Evolutionary conservation across 768 basidiomycete genomes (phyloP).

Genomic region (Russula ochroleuca): DNA sequence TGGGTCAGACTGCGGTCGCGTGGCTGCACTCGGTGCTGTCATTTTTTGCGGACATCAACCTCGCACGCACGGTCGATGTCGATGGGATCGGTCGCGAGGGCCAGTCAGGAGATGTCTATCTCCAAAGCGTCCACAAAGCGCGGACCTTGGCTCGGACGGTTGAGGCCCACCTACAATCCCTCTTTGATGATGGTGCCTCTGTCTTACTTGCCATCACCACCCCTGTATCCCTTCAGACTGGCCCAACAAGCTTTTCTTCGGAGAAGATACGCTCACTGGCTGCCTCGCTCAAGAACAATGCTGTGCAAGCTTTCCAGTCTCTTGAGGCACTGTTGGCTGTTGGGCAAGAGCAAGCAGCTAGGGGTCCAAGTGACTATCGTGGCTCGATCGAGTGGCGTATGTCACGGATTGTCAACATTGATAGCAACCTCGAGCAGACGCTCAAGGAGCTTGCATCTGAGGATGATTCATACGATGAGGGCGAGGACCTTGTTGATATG

Average conservation of each 20-base stretch:
- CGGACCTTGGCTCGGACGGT: constrained; percentile 62
- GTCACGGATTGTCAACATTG: constrained; percentile 62
- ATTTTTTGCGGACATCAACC: constrained; percentile 63
- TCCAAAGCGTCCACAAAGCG: constrained; percentile 64
- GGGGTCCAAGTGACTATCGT: constrained; percentile 65
- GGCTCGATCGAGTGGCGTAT: constrained; percentile 75
- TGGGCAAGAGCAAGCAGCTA: constrained; percentile 67
- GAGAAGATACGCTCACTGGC: constrained; percentile 39
- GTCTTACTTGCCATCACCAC: constrained; percentile 58
- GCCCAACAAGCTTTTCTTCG: constrained; percentile 6
- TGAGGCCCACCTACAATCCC: constrained; percentile 64
- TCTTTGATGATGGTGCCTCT: constrained; percentile 66
- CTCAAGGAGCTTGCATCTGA: constrained; percentile 35
- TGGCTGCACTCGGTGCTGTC: constrained; percentile 56
- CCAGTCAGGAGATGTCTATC: constrained; percentile 48
- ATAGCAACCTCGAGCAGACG: constrained; percentile 42
- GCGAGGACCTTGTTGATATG: constrained; percentile 56
- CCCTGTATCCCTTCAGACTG: constrained; percentile 29
- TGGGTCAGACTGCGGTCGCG: constrained; percentile 50
- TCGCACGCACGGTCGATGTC: constrained; percentile 79
- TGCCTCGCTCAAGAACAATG: constrained; percentile 52
- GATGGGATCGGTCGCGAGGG: constrained; percentile 60
- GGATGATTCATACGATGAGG: constrained; percentile 38
- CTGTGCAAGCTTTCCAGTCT: constrained; percentile 51
- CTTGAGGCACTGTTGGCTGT: constrained; percentile 58